phyloP scores from a whole-genome alignment of 495 filamentous ascomycete species.

The Apodospora peruviana region DNA sequence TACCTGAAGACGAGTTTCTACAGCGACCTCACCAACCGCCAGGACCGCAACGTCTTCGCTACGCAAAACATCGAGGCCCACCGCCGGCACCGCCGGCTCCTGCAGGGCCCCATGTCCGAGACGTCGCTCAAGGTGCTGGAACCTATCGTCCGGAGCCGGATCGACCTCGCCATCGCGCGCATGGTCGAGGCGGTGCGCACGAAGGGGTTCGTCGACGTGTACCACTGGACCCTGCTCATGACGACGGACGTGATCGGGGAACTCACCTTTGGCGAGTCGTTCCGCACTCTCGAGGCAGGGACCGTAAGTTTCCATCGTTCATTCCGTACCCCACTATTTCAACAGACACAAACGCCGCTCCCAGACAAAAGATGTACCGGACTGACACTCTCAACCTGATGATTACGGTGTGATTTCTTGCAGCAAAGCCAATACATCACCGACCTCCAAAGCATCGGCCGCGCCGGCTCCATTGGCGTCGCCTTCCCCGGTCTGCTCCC shows the following conservation, averaged over 20 bases:
- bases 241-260: slow-evolving; percentile 50
- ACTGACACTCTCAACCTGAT: no score
- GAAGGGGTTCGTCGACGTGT: slow-evolving; percentile 36
- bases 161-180: slow-evolving; percentile 34
- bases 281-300: slow-evolving; percentile 46
- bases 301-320: no score
- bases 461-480: slow-evolving; percentile 24
- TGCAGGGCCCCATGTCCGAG: slow-evolving; percentile 45
- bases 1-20: slow-evolving; percentile 20
- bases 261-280: slow-evolving; percentile 50
- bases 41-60: slow-evolving; percentile 27
- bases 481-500: slow-evolving; percentile 27
- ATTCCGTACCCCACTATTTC: no score
- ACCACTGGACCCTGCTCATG: slow-evolving; percentile 54
- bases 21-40: slow-evolving; percentile 6
- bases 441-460: slow-evolving; percentile 28
- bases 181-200: slow-evolving; percentile 30
- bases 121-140: slow-evolving; percentile 37
- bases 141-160: slow-evolving; percentile 29
- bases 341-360: no score
- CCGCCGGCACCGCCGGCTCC: slow-evolving; percentile 31
- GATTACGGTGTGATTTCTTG: no score
- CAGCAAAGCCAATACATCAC: slow-evolving; percentile 35
- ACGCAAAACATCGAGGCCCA: slow-evolving; percentile 29
- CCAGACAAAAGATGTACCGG: no score